Evolutionary conservation across 768 basidiomycete species (phyloP).

Genomic region (Cytidiella melzeri): DNA sequence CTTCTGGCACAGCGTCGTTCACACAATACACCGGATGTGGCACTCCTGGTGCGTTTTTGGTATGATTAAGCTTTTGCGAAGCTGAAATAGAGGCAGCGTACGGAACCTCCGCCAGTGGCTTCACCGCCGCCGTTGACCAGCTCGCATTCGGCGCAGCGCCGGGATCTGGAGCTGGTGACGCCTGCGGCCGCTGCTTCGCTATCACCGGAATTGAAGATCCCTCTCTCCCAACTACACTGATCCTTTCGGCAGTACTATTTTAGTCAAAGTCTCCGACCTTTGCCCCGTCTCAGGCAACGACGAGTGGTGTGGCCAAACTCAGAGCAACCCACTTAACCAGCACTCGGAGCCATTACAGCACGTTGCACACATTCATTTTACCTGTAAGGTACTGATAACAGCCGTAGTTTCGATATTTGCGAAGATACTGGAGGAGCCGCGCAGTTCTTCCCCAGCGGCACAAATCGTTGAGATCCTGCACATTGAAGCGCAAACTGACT

Average conservation of each 20-base stretch:
- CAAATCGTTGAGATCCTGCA: neutral
- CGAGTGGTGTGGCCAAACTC: slow-evolving; percentile 51
- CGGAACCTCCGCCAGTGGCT: slow-evolving; percentile 42
- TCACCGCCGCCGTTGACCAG: slow-evolving; percentile 52
- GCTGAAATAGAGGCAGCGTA: slow-evolving; percentile 33
- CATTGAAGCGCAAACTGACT: neutral
- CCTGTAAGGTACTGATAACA: neutral
- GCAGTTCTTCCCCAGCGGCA: slow-evolving; percentile 49
- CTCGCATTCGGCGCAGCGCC: slow-evolving; percentile 47
- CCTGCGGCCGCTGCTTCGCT: slow-evolving; percentile 56
- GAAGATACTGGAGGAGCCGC: slow-evolving; percentile 46
- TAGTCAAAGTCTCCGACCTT: slow-evolving; percentile 44
- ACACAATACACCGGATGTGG: slow-evolving; percentile 49
- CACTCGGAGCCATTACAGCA: slow-evolving; percentile 45
- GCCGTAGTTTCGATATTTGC: slow-evolving; percentile 52
- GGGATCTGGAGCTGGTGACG: slow-evolving; percentile 48
- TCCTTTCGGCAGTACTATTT: slow-evolving; percentile 42
- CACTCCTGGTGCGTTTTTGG: slow-evolving; percentile 34
- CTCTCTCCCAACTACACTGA: slow-evolving; percentile 43
- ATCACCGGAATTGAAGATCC: slow-evolving; percentile 46
- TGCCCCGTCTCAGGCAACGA: slow-evolving; percentile 44
- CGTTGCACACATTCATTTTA: no score
- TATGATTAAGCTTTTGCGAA: neutral
- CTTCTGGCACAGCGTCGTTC: slow-evolving; percentile 51
- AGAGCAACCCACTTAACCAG: slow-evolving; percentile 35